These are phyloP conservation scores for Cylindrotheca closterium DNA, from an alignment of 108 stramenopile genomes.

Conservation along the genomic window DNA sequence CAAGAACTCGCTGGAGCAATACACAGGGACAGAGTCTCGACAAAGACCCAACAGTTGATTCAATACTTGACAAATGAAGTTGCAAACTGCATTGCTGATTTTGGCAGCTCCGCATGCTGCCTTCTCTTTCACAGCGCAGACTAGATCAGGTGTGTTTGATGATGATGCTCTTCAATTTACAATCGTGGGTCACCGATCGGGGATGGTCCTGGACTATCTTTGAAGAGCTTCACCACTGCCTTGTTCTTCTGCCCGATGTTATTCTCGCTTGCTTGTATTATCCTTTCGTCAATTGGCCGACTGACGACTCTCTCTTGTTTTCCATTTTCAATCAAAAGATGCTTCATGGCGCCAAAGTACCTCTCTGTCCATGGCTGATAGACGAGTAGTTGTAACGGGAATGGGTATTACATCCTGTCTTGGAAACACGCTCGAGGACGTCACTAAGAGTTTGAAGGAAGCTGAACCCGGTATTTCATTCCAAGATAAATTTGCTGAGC, in stretches of 20 bases:
- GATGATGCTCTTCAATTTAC: neutral
- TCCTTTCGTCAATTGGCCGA: neutral
- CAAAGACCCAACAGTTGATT: no score
- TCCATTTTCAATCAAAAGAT: neutral
- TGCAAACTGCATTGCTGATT: constrained; percentile 31
- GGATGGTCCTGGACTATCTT: no score
- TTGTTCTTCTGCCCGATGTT: neutral
- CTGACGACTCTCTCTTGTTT: no score
- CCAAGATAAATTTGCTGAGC: constrained; percentile 74
- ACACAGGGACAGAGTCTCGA: no score
- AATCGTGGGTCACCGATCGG: no score
- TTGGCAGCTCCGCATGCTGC: constrained; percentile 14
- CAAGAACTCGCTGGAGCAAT: no score
- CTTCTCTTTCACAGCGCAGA: constrained; percentile 8
- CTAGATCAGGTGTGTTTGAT: constrained; percentile 20
- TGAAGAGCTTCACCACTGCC: neutral
- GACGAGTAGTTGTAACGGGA: constrained; percentile 89
- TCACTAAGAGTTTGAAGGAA: constrained; percentile 64
- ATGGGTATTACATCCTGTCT: constrained; percentile 92
- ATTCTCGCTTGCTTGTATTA: no score
- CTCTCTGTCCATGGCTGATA: constrained; percentile 50
- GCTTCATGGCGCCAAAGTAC: no score
- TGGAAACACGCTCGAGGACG: constrained; percentile 90
- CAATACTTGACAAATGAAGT: no score
- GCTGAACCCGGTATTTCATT: constrained; percentile 64